Evolutionary conservation across 495 filamentous ascomycete genomes (phyloP).

Genomic region (Penicillium coprophilum): DNA sequence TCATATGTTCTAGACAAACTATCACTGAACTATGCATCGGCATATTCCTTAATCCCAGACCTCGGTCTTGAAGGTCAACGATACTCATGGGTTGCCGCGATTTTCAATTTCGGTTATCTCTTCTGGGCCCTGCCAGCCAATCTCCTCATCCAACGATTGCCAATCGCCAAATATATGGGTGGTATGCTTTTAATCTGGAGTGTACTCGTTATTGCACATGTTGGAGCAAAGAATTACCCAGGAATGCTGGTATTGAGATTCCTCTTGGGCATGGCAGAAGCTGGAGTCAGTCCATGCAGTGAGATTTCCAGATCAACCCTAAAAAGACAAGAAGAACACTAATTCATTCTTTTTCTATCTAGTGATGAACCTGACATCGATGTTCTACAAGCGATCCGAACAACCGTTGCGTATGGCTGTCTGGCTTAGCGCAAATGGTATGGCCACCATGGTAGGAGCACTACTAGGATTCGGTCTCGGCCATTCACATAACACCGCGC

Average conservation of each 20-base stretch:
- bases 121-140: slow-evolving; percentile 54
- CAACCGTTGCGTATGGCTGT: slow-evolving; percentile 61
- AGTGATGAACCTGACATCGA: slow-evolving; percentile 58
- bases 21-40: slow-evolving; percentile 44
- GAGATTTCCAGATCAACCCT: slow-evolving; percentile 6
- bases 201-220: slow-evolving; percentile 51
- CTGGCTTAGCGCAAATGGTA: slow-evolving; percentile 65
- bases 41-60: slow-evolving; percentile 39
- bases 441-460: slow-evolving; percentile 53
- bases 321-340: neutral
- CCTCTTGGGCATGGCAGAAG: slow-evolving; percentile 65
- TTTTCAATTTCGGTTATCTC: slow-evolving; percentile 54
- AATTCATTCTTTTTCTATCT: neutral
- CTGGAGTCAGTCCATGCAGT: slow-evolving; percentile 53
- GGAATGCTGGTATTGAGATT: slow-evolving; percentile 59
- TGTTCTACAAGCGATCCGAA: slow-evolving; percentile 69
- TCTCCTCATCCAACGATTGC: slow-evolving; percentile 53
- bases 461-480: slow-evolving; percentile 56
- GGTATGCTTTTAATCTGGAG: slow-evolving; percentile 63
- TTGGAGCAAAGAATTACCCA: slow-evolving; percentile 56
- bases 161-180: slow-evolving; percentile 59
- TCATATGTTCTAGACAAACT: slow-evolving; percentile 28
- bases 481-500: slow-evolving; percentile 39
- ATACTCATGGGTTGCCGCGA: slow-evolving; percentile 53
- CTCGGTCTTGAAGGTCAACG: slow-evolving; percentile 52